Base-by-base conservation (phyloP, 805 yeast species). In the Vanderwaltozyma yarrowii region DNA sequence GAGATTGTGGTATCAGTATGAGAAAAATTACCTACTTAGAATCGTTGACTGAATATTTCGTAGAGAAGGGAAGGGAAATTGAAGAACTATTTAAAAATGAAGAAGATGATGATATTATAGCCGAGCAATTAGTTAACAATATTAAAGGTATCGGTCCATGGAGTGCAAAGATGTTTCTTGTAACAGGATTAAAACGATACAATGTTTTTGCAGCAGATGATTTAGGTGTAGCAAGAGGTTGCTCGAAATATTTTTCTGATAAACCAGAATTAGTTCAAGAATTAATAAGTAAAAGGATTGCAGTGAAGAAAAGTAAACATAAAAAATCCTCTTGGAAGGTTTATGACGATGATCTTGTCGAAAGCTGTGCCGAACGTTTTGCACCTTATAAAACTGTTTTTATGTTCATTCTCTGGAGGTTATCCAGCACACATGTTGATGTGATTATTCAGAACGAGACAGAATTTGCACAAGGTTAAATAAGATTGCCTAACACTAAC, bases 101-200 rank as follows among this genome's bases (percentile, higher is more conserved):
- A 0, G 60, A 60, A 25, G 43, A 64, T 3, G 66, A 71, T 33
- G 71, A 71, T 2, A 74, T 64, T 17, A 60, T 80, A 13, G 51
- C 70, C 1, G 66, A 66, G 15, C 71, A 69, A 40, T 57, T 80
- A 37, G 69, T 71, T 0, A 54, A 55, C 19, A 49, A 52, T 37
- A 62, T 81, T 44, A 80, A 81, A 50, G 94, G 94, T 0, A 71
- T 83, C 14, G 94, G 92, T 0, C 69, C 70, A 2, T 88, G 97
- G 97, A 75, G 87, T 4, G 88, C 92, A 0, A 81, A 80, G 38
- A 88, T 88, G 95, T 88, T 86, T 58, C 60, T 83, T 14, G 52
- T 80, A 17, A 85, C 85, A 52, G 80, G 82, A 1, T 61, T 87
- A 32, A 70, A 69, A 19, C 69, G 83, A 40, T 53, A 73, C 52